Evolutionary conservation across 75 land plant species (phyloP), one percentile per base, ranked within the genome.

Genomic region (Pinus tabuliformis): DNA sequence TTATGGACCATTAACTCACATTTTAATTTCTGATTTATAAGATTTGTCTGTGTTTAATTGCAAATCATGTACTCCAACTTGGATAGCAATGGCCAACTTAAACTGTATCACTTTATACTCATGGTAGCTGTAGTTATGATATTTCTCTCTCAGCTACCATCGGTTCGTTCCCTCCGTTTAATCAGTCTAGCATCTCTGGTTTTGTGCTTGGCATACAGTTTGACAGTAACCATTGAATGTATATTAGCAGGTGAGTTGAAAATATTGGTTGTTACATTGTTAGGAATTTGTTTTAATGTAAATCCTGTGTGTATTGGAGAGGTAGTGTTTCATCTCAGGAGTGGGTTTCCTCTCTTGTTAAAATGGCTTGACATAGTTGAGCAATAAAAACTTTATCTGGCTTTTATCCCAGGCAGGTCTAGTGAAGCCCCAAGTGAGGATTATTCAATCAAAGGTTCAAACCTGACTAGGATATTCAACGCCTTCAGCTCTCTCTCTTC

Each of bases 91-190:
- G 98, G 98, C 4, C 60, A 89, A 7, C 62, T 95, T 76, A 87
- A 89, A 74, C 80, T 95, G 57, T 88, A 88, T 56, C 83, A 90
- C 17, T 92, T 95, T 73, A 87, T 95, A 59, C 80, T 83, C 20
- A 81, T 86, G 76, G 90, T 84, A 75, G 90, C 91, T 3, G 84
- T 66, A 24, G 85, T 91, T 9, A 86, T 91, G 88, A 89, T 86
- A 57, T 0, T 90, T 33, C 84, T 95, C 17, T 87, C 93, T 56
- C 98, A 95, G 81, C 72, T 92, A 8, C 98, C 98, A 56, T 82
- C 90, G 1, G 92, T 95, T 62, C 98, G 92, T 81, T 95, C 95
- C 15, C 91, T 95, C 49, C 89, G 95, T 17, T 80, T 90, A 70
- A 84, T 95, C 18, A 95, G 79, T 75, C 72, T 92, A 16, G 89